These are phyloP conservation scores for Leucogyrophana mollusca DNA, from an alignment of 768 basidiomycete genomes.

Conservation along the genomic window DNA sequence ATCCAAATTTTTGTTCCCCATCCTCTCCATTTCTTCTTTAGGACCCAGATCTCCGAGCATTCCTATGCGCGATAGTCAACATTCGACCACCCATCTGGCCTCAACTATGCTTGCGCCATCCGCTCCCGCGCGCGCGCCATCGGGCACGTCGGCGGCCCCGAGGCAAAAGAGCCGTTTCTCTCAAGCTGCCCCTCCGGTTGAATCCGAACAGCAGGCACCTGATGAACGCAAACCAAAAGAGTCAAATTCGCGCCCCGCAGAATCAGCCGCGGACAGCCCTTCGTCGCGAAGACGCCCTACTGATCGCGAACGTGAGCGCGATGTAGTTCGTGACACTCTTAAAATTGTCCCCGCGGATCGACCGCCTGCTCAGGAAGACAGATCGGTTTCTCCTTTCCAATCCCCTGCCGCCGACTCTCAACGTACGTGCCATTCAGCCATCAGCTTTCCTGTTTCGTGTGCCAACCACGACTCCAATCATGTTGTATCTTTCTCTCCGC, in stretches of 20 bases:
- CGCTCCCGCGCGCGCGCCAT: conserved; percentile 4
- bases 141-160: conserved; percentile 1
- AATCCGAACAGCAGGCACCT: conserved; percentile 10
- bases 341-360: not conserved
- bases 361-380: not conserved
- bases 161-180: conserved; percentile 21
- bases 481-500: conserved; percentile 10
- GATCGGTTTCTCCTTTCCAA: conserved; percentile 4
- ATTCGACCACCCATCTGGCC: conserved; percentile 11
- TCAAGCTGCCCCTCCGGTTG: conserved; percentile 15
- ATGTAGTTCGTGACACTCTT: too few species aligned
- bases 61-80: conserved; percentile 29
- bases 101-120: conserved; percentile 17
- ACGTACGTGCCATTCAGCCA: conserved; percentile 36
- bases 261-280: conserved; percentile 9
- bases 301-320: too few species aligned
- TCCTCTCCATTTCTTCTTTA: conserved; percentile 38
- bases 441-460: conserved; percentile 25
- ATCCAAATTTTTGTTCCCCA: conserved; percentile 24
- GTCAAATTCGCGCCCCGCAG: conserved; percentile 9
- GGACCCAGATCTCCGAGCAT: conserved; percentile 38
- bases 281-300: conserved; percentile 1
- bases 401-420: conserved; percentile 27
- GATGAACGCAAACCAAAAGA: conserved; percentile 18
- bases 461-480: conserved; percentile 23